These are phyloP conservation scores for Cucumis hystrix DNA, from an alignment of 306 rosid species.

Conservation along the genomic window DNA sequence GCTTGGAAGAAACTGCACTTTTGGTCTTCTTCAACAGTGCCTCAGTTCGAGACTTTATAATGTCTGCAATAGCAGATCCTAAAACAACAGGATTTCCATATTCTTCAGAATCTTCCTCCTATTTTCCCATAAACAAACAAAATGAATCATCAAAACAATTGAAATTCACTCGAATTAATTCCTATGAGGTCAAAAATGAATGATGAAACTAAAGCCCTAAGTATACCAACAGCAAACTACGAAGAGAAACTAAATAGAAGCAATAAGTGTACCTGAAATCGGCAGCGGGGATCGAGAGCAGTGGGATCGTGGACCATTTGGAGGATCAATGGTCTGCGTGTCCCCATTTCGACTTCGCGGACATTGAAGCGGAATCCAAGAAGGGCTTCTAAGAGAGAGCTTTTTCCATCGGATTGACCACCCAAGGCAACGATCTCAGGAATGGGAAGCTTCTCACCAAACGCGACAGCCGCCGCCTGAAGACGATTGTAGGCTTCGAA, in stretches of 20 bases:
- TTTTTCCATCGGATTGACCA: constrained; percentile 86
- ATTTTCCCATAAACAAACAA: constrained; percentile 11
- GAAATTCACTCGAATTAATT: neutral
- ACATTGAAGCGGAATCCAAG: constrained; percentile 88
- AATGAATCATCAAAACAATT: neutral
- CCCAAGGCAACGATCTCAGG: constrained; percentile 91
- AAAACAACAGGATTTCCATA: constrained; percentile 67
- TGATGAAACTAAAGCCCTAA: neutral
- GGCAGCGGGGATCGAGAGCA: constrained; percentile 79
- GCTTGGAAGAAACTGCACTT: constrained; percentile 80
- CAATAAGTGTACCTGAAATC: constrained; percentile 54
- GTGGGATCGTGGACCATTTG: constrained; percentile 91
- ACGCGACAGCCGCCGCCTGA: constrained; percentile 83
- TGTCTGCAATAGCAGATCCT: constrained; percentile 74
- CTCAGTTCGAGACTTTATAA: constrained; percentile 73
- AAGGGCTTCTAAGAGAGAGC: constrained; percentile 83
- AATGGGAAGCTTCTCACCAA: constrained; percentile 82
- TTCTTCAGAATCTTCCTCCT: constrained; percentile 95
- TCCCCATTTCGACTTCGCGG: constrained; percentile 96
- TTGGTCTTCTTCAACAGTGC: constrained; percentile 60
- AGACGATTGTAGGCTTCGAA: constrained; percentile 93
- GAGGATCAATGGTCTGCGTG: constrained; percentile 82
- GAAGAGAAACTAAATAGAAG: neutral
- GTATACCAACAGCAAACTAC: neutral
- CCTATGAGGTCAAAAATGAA: neutral